Evolutionary conservation across 495 filamentous ascomycete genomes (phyloP).

Genomic region (Neurospora pannonica): DNA sequence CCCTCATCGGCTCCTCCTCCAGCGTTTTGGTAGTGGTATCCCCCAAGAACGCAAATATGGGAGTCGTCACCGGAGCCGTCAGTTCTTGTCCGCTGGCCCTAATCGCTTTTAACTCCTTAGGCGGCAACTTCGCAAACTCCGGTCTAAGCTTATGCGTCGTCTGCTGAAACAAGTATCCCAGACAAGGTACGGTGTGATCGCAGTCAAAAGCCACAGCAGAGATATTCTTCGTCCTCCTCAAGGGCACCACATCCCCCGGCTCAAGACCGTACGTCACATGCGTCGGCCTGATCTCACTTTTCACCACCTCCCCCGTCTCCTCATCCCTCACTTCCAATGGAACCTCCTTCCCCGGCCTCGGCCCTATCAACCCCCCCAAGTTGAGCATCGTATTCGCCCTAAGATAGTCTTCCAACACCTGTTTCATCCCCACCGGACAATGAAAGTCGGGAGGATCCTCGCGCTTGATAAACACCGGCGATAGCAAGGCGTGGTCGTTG

Average conservation of each 20-base stretch:
- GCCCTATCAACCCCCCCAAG: conserved; percentile 15
- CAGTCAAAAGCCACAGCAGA: conserved; percentile 23
- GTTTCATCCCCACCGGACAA: conserved; percentile 23
- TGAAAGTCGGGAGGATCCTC: conserved; percentile 26
- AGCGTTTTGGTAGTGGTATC: conserved; percentile 24
- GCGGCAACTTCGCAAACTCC: conserved; percentile 10
- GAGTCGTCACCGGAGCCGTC: conserved; percentile 16
- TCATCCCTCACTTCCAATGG: not conserved
- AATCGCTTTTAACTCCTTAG: conserved; percentile 14
- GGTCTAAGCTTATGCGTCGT: conserved; percentile 18
- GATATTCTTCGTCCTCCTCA: conserved; percentile 15
- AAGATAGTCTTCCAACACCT: conserved; percentile 18
- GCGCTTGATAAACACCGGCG: conserved; percentile 22
- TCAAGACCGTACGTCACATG: conserved; percentile 19
- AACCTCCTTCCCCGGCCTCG: not conserved
- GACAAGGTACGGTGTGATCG: conserved; percentile 28
- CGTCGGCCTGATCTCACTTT: conserved; percentile 3
- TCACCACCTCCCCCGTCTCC: not conserved
- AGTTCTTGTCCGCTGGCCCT: conserved; percentile 12
- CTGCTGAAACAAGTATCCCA: conserved; percentile 27
- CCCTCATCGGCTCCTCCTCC: conserved; percentile 5
- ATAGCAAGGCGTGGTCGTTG: conserved; percentile 27
- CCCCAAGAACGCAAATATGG: conserved; percentile 31
- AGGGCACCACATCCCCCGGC: conserved; percentile 13
- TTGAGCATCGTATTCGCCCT: conserved; percentile 20